Percentiles rank a stretch among this genome's conserved stretches.
phyloP scores from a whole-genome alignment of 495 filamentous ascomycete genomes.

The Rhypophila decipiens region DNA sequence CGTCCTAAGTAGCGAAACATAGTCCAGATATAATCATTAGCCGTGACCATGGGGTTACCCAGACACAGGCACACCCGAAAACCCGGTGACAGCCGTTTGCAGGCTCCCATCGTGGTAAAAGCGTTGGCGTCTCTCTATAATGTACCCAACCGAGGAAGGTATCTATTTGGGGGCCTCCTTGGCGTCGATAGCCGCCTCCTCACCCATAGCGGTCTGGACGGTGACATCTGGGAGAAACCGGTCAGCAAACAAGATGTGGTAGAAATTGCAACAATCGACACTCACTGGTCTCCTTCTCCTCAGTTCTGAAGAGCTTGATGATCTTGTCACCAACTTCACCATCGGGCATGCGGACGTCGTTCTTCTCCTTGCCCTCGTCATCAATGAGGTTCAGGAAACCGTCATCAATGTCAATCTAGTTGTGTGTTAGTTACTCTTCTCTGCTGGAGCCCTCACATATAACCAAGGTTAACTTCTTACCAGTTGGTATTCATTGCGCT shows the following conservation, averaged over 20 bases:
- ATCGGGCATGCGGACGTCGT: slow-evolving; percentile 90
- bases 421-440: background rate
- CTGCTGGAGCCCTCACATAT: no score
- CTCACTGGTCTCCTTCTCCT: slow-evolving; percentile 77
- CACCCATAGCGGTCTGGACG: slow-evolving; percentile 90
- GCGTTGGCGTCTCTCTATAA: slow-evolving; percentile 11
- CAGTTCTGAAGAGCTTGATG: slow-evolving; percentile 58
- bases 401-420: slow-evolving; percentile 83
- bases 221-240: slow-evolving; percentile 59
- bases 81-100: slow-evolving; percentile 7
- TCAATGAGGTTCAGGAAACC: slow-evolving; percentile 85
- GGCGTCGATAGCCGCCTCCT: slow-evolving; percentile 85
- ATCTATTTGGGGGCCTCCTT: slow-evolving; percentile 69
- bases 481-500: slow-evolving; percentile 84
- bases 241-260: slow-evolving; percentile 14
- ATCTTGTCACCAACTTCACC: slow-evolving; percentile 82
- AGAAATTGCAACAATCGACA: background rate
- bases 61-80: slow-evolving; percentile 17
- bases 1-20: slow-evolving; percentile 14
- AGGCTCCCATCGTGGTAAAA: slow-evolving; percentile 10
- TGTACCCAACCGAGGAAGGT: slow-evolving; percentile 1
- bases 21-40: slow-evolving; percentile 15
- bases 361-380: slow-evolving; percentile 75
- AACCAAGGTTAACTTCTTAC: slow-evolving; percentile 48
- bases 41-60: slow-evolving; percentile 9